Percentiles rank a stretch among this genome's conserved stretches.
Conservation (phyloP, 2,329 filamentous ascomycete genomes). For the Xylaria hypoxylon region DNA sequence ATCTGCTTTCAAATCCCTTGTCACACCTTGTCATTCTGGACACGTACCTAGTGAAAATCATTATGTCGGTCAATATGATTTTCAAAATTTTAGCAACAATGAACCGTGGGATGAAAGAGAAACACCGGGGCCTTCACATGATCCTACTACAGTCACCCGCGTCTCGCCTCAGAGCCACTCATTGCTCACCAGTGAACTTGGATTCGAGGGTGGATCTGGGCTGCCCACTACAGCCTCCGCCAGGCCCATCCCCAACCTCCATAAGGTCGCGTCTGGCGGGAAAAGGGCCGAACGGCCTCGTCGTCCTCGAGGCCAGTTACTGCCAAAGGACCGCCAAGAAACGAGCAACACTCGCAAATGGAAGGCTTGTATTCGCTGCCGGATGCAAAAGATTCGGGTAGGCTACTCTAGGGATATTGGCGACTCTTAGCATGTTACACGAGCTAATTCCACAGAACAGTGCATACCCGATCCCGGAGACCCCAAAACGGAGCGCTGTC, state of each 20-base stretch:
- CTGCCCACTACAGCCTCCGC: background rate
- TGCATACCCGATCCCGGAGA: constrained; percentile 53
- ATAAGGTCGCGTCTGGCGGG: constrained; percentile 3
- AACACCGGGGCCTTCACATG: constrained; percentile 5
- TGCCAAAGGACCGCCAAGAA: constrained; percentile 39
- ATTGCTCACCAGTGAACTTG: background rate
- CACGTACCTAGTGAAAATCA: constrained; percentile 6
- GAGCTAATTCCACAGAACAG: constrained; percentile 45
- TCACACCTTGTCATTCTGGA: constrained; percentile 19
- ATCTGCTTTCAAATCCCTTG: constrained; percentile 6
- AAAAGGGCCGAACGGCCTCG: constrained; percentile 27
- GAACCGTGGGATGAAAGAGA: constrained; percentile 25
- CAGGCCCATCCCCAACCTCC: constrained; percentile 17
- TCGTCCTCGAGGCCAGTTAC: constrained; percentile 35
- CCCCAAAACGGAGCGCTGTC: constrained; percentile 52
- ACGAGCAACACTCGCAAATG: constrained; percentile 46
- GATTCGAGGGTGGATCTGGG: constrained; percentile 7
- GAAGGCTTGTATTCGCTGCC: constrained; percentile 59
- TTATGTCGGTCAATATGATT: constrained; percentile 12
- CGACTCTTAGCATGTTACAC: constrained; percentile 22
- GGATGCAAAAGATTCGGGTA: constrained; percentile 59
- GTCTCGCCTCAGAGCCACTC: background rate
- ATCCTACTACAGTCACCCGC: constrained; percentile 6
- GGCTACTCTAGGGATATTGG: constrained; percentile 40
- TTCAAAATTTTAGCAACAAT: constrained; percentile 5